Percentiles rank a stretch among this genome's conserved stretches.
Evolutionary conservation across 2,329 filamentous ascomycete genomes (phyloP).

Genomic region (Phialophora chinensis): DNA sequence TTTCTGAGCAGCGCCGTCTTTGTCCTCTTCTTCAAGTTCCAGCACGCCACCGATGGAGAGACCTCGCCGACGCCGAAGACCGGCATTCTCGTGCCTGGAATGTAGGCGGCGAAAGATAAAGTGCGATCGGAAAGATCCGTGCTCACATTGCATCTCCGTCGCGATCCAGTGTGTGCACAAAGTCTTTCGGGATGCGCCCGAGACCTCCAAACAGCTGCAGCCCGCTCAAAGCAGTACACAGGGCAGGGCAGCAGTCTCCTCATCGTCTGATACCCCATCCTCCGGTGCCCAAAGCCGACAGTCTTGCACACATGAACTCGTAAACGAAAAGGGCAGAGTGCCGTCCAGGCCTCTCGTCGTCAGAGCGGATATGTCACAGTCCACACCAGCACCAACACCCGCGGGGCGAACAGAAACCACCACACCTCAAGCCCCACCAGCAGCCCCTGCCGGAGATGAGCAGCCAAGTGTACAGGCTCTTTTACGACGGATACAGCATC

Average conservation of each 20-base stretch:
- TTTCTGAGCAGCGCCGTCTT: too few species aligned
- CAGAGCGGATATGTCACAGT: background rate
- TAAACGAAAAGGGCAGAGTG: too few species aligned
- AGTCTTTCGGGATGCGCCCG: constrained; percentile 22
- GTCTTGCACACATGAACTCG: too few species aligned
- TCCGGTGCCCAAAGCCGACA: too few species aligned
- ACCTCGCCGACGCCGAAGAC: too few species aligned
- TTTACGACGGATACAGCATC: background rate
- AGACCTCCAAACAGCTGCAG: background rate
- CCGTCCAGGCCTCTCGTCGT: too few species aligned
- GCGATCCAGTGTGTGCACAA: constrained; percentile 28
- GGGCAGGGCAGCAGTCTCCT: background rate
- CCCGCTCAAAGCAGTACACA: background rate
- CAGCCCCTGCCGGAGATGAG: background rate
- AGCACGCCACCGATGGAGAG: too few species aligned
- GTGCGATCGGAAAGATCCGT: constrained; percentile 42
- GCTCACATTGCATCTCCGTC: constrained; percentile 38
- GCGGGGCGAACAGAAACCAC: constrained; percentile 7
- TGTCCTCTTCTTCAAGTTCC: too few species aligned
- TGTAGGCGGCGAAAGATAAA: constrained; percentile 44
- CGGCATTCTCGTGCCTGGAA: constrained; percentile 23
- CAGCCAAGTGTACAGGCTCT: background rate
- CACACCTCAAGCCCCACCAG: background rate
- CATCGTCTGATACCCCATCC: too few species aligned
- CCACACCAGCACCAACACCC: background rate